phyloP scores from a whole-genome alignment of 768 basidiomycete genomes.

The Lactarius evosmus region DNA sequence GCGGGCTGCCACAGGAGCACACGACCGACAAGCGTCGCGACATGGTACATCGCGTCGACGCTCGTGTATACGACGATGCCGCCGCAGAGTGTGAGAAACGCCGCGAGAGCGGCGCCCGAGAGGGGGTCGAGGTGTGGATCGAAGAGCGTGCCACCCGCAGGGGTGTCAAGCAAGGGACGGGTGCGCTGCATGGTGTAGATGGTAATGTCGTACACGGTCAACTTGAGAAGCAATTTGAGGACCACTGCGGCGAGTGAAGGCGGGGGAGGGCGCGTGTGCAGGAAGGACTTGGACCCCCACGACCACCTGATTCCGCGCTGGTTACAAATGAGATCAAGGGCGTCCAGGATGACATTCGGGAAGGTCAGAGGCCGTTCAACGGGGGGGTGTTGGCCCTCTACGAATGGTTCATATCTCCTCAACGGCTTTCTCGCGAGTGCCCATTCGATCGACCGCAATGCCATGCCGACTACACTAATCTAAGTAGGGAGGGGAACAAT shows the following conservation, averaged over 20 bases:
- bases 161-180: constrained; percentile 4
- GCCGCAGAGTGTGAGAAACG: constrained; percentile 14
- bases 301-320: constrained; percentile 23
- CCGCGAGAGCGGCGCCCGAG: background rate
- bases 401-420: constrained; percentile 3
- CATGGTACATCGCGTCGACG: constrained; percentile 28
- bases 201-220: constrained; percentile 9
- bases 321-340: constrained; percentile 16
- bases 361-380: constrained; percentile 1
- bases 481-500: background rate
- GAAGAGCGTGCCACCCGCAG: constrained; percentile 13
- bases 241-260: background rate
- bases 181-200: constrained; percentile 1
- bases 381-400: background rate
- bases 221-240: background rate
- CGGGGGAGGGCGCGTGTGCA: background rate
- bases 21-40: constrained; percentile 30
- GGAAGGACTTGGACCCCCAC: constrained; percentile 17
- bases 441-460: constrained; percentile 13
- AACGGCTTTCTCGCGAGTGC: background rate
- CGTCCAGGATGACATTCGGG: constrained; percentile 15
- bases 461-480: constrained; percentile 2
- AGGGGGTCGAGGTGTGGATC: background rate
- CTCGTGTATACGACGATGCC: constrained; percentile 21
- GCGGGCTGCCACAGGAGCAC: constrained; percentile 34